Base-by-base conservation (phyloP, 73 alveolate genomes). In the Symbiodinium pilosum region DNA sequence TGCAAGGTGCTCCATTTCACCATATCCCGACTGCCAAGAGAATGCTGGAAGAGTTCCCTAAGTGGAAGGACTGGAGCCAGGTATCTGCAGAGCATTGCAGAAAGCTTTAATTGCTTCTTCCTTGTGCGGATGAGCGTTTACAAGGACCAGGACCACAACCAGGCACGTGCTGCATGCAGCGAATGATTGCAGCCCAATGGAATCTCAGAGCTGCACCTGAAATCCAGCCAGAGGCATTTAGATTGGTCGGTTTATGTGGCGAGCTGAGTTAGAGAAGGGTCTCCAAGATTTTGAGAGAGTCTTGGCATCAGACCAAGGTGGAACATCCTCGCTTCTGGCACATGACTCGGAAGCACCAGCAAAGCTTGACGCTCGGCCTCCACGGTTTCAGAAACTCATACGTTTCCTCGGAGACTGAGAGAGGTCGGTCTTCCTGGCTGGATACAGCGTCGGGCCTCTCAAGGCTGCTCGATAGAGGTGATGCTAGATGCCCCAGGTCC, bases 1-100 rank as follows among this genome's bases (percentile, higher is more conserved):
- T 64, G 81, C 32, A 12, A 89, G 95, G 95, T 42, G 87, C 87
- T 9, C 97, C 97, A 2, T 93, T 93, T 47, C 91, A 93, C 73
- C 98, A 93, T 84, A 93, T 93, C 32, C 98, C 98, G 64, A 81
- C 91, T 2, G 98, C 98, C 56, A 77, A 73, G 98, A 88, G 98
- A 26, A 93, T 93, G 98, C 43, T 93, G 93, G 98, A 93, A 24
- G 98, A 93, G 98, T 93, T 93, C 68, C 98, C 98, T 11, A 93
- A 77, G 85, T 93, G 98, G 98, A 93, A 93, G 98, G 97, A 64
- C 75, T 9, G 21, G 59, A 47, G 59, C 59, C 59, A 14, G 59
- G n/a, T n/a, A n/a, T n/a, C n/a, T n/a, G n/a, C n/a, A n/a, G n/a
- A n/a, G n/a, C n/a, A n/a, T n/a, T n/a, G n/a, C n/a, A n/a, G n/a